These are phyloP conservation scores for Syzygium oleosum DNA, from an alignment of 345 rosid species.

Conservation along the genomic window DNA sequence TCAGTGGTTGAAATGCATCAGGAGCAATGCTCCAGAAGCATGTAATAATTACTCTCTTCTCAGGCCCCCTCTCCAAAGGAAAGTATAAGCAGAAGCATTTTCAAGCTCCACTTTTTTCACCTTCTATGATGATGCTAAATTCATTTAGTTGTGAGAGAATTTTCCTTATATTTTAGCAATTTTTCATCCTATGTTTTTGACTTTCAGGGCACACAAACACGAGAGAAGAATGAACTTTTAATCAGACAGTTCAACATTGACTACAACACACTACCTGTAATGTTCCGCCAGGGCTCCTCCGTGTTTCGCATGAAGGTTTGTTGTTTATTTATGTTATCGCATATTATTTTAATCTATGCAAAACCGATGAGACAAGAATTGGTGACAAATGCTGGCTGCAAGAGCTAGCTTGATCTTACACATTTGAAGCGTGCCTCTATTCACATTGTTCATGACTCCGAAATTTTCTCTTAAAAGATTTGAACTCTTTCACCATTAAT, in stretches of 20 bases:
- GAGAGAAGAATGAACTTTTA: slow-evolving; percentile 66
- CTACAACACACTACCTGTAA: slow-evolving; percentile 43
- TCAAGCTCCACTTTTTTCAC: neutral
- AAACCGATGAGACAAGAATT: neutral
- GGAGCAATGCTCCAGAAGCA: neutral
- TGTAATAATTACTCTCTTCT: neutral
- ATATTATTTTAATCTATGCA: neutral
- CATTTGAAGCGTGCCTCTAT: neutral
- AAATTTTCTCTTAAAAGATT: neutral
- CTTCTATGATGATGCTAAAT: neutral
- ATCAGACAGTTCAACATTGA: slow-evolving; percentile 53
- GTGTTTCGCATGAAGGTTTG: slow-evolving; percentile 37
- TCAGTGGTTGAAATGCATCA: neutral
- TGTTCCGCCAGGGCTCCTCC: slow-evolving; percentile 77
- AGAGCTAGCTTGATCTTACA: neutral
- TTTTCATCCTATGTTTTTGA: neutral
- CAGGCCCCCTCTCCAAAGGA: neutral
- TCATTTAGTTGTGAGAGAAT: neutral
- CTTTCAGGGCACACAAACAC: slow-evolving; percentile 75
- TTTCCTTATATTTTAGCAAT: neutral
- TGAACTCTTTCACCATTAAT: neutral
- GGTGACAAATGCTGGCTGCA: neutral
- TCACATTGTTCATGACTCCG: neutral
- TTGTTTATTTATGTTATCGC: neutral
- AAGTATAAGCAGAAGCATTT: neutral